Base-by-base conservation (phyloP, 2,329 filamentous ascomycete genomes). In the Epichloe coenophiala region DNA sequence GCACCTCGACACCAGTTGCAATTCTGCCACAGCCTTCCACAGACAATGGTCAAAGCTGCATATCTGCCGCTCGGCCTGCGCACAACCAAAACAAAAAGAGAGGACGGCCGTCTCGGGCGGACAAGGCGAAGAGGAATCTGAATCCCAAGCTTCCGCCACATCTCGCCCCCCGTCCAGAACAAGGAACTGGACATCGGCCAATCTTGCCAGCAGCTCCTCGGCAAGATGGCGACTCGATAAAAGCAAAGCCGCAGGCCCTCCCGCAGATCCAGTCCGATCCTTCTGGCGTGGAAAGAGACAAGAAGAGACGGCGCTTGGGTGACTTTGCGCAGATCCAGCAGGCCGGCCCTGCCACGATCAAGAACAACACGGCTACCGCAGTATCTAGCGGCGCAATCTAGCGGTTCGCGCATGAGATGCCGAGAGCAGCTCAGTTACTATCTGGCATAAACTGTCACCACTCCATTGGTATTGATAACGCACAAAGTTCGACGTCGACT, bases 91-190 rank as follows among this genome's bases (percentile, higher is more conserved):
- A 62, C n/a, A 71, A 66, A 56, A 74, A 73, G 58, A 66, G 71
- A 53, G 72, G 72, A 2, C 65, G 72, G 39, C 72, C 72, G 4
- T 68, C 71, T 11, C 68, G 71, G 50, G 65, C 68, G 12, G 71
- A 73, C 50, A 71, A 68, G 55, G 68, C 62, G 13, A 64, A 59
- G 48, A 49, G 56, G 12, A 58, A 63, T 46, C 58, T 63, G 5
- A 60, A 56, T 17, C 60, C 67, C 12, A 55, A 62, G 12, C 56
- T 64, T 17, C 67, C 67, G 7, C 64, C 64, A 41, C 59, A 57
- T 15, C 57, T 66, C 5, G 63, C 63, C 9, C 65, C 65, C 64
- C 61, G 63, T 21, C 60, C 63, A 3, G 47, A 46, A 37, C 51
- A 56, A 19, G 42, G 44, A 3, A 36, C 49, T 9, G 55, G 49